Conservation (phyloP, 192 early-diverging fungal genomes). For the Umbelopsis sp. region DNA sequence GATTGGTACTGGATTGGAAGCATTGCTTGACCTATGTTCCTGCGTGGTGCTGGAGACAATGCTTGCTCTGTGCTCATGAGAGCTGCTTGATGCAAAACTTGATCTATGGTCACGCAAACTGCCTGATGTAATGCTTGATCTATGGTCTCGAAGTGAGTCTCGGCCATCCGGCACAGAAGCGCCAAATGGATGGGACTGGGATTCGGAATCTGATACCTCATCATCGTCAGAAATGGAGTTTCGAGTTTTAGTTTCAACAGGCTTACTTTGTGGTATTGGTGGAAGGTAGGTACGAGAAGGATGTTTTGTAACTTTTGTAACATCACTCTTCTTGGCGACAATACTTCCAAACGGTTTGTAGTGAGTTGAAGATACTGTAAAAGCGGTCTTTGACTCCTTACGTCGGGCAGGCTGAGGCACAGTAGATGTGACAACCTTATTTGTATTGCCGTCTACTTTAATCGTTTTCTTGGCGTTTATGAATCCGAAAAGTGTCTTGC, state of each 20-base stretch:
- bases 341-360: neutral
- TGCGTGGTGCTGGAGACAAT: neutral
- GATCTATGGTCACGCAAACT: neutral
- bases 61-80: neutral
- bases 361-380: neutral
- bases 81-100: too few species aligned
- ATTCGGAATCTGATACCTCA: neutral
- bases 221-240: constrained; percentile 13
- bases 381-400: neutral
- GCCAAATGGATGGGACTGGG: neutral
- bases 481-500: neutral
- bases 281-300: neutral
- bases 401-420: neutral
- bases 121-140: too few species aligned
- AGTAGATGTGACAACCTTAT: neutral
- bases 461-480: neutral
- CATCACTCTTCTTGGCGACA: neutral
- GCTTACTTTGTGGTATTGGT: neutral
- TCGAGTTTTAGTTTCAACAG: neutral
- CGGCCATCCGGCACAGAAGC: neutral
- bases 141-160: neutral
- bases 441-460: neutral
- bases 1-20: neutral
- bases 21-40: neutral
- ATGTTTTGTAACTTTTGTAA: neutral